Conservation (phyloP, 768 basidiomycete species). For the Chalciporus piperatus region DNA sequence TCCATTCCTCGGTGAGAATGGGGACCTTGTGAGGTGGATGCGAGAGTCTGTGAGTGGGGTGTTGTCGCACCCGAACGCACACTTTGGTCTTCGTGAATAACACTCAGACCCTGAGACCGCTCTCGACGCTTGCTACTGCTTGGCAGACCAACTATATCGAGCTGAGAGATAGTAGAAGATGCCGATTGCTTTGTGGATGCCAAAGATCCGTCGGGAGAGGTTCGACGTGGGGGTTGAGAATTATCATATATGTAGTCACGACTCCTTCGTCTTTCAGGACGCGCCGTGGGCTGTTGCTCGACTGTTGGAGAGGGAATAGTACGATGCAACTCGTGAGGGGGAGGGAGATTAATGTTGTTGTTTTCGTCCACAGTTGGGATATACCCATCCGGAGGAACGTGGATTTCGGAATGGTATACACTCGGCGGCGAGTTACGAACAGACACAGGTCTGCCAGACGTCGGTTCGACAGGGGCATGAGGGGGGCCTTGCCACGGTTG, state of each 20-base stretch:
- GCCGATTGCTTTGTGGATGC: constrained; percentile 29
- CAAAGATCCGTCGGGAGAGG: constrained; percentile 28
- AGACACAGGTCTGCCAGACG: constrained; percentile 15
- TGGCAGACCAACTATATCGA: constrained; percentile 31
- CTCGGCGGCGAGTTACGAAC: constrained; percentile 19
- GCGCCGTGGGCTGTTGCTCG: constrained; percentile 23
- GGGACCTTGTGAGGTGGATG: constrained; percentile 19
- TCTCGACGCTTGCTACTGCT: constrained; percentile 17
- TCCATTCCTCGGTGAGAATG: constrained; percentile 11
- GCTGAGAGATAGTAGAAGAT: constrained; percentile 32
- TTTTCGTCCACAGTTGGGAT: constrained; percentile 44
- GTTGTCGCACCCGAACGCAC: constrained; percentile 23
- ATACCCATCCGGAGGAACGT: constrained; percentile 46
- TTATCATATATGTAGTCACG: constrained; percentile 27
- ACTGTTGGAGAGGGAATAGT: constrained; percentile 27
- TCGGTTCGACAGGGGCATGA: constrained; percentile 3
- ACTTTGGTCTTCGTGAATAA: constrained; percentile 34
- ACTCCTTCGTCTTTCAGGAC: constrained; percentile 17
- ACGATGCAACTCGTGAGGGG: constrained; percentile 47
- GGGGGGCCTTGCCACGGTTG: constrained; percentile 20
- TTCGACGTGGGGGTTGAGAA: constrained; percentile 18
- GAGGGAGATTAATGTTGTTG: constrained; percentile 43
- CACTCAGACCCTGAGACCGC: constrained; percentile 23
- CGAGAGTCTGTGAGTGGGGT: constrained; percentile 22
- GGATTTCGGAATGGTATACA: constrained; percentile 17